phyloP scores from a whole-genome alignment of 805 yeast genomes.

The Saccharomycopsis schoenii region DNA sequence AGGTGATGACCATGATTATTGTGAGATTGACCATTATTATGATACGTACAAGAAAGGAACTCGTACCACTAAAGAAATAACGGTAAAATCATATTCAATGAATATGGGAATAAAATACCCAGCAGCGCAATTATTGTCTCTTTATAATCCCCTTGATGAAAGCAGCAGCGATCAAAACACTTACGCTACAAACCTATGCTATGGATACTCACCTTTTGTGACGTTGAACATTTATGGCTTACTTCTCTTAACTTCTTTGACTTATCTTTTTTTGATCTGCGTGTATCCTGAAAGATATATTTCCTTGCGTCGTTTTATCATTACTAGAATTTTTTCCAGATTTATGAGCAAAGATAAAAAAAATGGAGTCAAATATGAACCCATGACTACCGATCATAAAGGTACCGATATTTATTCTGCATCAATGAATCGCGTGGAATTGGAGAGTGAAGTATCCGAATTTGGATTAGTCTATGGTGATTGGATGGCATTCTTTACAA shows the following conservation, averaged over 20 bases:
- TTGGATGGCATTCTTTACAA: neutral
- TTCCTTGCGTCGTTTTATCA: neutral
- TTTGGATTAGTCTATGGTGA: neutral
- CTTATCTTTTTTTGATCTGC: neutral
- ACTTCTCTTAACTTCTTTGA: constrained; percentile 1
- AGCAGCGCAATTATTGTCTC: constrained; percentile 73
- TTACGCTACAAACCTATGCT: constrained; percentile 41
- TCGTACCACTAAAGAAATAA: constrained; percentile 53
- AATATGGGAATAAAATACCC: constrained; percentile 84
- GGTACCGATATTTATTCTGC: neutral
- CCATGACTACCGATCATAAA: neutral
- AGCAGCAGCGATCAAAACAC: constrained; percentile 20
- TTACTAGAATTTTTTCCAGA: neutral
- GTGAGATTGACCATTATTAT: constrained; percentile 56
- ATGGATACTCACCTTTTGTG: constrained; percentile 19
- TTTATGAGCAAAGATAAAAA: neutral
- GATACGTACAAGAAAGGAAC: constrained; percentile 16
- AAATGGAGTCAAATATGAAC: neutral
- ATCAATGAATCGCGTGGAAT: neutral
- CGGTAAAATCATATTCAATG: constrained; percentile 86
- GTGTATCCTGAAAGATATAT: neutral
- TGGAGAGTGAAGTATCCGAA: neutral
- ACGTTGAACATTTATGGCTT: constrained; percentile 10
- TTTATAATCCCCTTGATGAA: constrained; percentile 36
- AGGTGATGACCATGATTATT: constrained; percentile 97